These are phyloP conservation scores for Sisymbrium irio DNA, from an alignment of 345 rosid species.

Conservation along the genomic window DNA sequence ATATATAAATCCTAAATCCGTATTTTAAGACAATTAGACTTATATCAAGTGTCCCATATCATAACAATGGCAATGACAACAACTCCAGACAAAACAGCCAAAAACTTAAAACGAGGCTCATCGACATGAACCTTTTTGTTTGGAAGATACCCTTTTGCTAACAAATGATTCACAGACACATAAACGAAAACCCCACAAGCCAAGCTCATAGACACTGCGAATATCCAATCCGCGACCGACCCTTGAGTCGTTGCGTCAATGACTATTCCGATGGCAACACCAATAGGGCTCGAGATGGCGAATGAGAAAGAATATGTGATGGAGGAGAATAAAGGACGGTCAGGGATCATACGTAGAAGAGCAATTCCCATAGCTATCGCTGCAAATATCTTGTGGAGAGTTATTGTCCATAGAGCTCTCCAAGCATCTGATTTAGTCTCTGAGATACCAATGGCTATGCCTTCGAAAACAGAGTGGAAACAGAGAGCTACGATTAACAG, in stretches of 20 bases:
- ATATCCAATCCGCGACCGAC: conserved; percentile 71
- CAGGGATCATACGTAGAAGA: conserved; percentile 68
- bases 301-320: conserved; percentile 65
- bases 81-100: conserved; percentile 59
- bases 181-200: conserved; percentile 80
- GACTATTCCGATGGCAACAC: conserved; percentile 69
- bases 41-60: conserved; percentile 56
- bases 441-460: conserved; percentile 77
- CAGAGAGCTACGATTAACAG: conserved; percentile 72
- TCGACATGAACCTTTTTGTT: conserved; percentile 30
- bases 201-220: conserved; percentile 68
- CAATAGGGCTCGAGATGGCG: conserved; percentile 74
- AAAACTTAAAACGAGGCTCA: conserved; percentile 48
- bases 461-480: conserved; percentile 88
- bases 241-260: conserved; percentile 75
- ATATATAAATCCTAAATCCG: background rate
- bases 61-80: conserved; percentile 65
- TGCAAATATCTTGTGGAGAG: conserved; percentile 70
- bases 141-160: conserved; percentile 58
- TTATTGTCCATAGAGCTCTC: conserved; percentile 78
- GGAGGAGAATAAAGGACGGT: conserved; percentile 58
- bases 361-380: conserved; percentile 89
- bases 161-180: conserved; percentile 68
- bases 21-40: background rate
- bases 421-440: conserved; percentile 62